Conservation (phyloP, 2,329 filamentous ascomycete species). For the Colletotrichum kahawae region DNA sequence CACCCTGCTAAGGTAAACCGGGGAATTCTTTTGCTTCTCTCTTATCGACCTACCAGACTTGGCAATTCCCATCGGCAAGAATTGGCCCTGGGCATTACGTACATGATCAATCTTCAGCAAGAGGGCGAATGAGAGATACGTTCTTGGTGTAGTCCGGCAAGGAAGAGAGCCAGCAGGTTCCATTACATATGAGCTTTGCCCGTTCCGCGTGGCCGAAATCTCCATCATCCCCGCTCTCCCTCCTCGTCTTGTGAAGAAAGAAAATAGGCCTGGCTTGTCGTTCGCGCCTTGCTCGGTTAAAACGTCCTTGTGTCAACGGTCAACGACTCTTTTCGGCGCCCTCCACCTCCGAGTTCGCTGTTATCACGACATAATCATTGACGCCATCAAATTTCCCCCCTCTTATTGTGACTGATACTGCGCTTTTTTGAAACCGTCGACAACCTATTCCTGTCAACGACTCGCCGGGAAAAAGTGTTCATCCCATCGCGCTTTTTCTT, state of each 20-base stretch:
- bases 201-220: background rate
- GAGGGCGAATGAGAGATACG: background rate
- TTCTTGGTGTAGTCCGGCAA: background rate
- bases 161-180: background rate
- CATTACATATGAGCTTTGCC: background rate
- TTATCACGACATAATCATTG: background rate
- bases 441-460: background rate
- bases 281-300: background rate
- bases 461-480: background rate
- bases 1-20: background rate
- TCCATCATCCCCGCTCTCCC: background rate
- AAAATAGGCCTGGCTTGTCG: background rate
- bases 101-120: background rate
- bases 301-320: background rate
- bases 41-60: constrained; percentile 14
- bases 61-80: background rate
- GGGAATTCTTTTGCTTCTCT: background rate
- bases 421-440: background rate
- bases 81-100: constrained; percentile 9
- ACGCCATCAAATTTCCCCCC: background rate
- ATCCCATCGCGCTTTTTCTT: background rate
- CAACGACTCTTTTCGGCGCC: background rate
- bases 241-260: background rate
- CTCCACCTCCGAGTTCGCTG: background rate
- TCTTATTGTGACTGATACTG: background rate